Base-by-base conservation (phyloP, 441 rosid genomes). In the Croton laevigatus region DNA sequence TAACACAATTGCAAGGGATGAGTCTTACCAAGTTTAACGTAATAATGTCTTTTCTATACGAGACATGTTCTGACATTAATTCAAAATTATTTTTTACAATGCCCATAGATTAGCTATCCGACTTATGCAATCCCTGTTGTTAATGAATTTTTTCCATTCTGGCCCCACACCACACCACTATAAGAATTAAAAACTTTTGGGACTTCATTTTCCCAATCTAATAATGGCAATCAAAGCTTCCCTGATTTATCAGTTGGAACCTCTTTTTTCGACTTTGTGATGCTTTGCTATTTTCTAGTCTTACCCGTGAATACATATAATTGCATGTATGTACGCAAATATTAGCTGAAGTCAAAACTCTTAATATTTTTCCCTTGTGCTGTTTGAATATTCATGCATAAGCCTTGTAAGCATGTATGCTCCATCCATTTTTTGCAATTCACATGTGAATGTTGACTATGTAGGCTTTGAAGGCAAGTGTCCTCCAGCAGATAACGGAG, bases 391-490 rank as follows among this genome's bases (percentile, higher is more conserved):
- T 14, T 11, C 17, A 46, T 14, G 16, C 52, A 11, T 46, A 46
- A 46, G 13, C 52, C 52, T 46, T 46, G 52, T 10, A 46, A 14
- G 17, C 17, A 9, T 16, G 11, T 3, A 4, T 46, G 2, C 52
- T 65, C 22, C 20, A 12, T 62, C 49, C 9, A 34, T 5, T 65
- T 32, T 6, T 22, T 46, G 7, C 40, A 8, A 6, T 49, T 75
- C 51, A 68, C 34, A 42, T 12, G 77, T 65, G 37, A 68, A 64
- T 73, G 20, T 68, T 66, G 67, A 71, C 71, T 74, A n/a, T 74
- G 59, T 73, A 93, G 96, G 95, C 86, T 36, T 79, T 75, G 49
- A 93, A 88, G 84, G 88, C 67, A 67, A 89, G 83, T 4, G 85
- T 91, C 59, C 58, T 83, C 69, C 81, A 8, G 27, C 93, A 91